Percentiles rank a stretch among this genome's conserved stretches.
These are phyloP conservation scores for Cephaloascus albidus DNA, from an alignment of 805 yeast species.

Conservation along the genomic window DNA sequence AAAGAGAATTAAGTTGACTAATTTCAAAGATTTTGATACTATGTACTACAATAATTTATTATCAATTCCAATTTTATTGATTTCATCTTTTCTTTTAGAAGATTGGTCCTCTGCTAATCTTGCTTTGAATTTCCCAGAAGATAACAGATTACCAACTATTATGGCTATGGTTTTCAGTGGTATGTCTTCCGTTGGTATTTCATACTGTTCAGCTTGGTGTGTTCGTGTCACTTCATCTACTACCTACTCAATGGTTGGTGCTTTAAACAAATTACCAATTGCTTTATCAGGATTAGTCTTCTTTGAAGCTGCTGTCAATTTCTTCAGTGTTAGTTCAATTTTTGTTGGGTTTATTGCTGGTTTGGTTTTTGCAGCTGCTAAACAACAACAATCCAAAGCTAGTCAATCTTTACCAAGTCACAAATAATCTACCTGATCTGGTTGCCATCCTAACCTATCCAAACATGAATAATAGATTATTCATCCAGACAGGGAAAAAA, in stretches of 20 bases:
- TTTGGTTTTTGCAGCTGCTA: conserved; percentile 90
- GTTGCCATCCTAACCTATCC: too few relatives aligned
- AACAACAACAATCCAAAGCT: conserved; percentile 56
- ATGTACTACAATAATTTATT: conserved; percentile 96
- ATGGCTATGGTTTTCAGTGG: conserved; percentile 88
- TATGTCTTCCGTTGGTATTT: conserved; percentile 90
- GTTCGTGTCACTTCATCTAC: conserved; percentile 98
- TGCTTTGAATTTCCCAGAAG: conserved; percentile 68
- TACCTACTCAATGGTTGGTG: conserved; percentile 99
- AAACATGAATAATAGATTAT: too few relatives aligned
- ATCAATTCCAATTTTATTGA: conserved; percentile 80
- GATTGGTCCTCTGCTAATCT: conserved; percentile 88
- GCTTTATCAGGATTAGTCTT: conserved; percentile 91
- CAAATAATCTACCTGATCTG: too few relatives aligned
- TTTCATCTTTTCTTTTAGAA: conserved; percentile 71
- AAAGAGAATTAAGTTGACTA: conserved; percentile 94
- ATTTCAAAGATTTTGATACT: conserved; percentile 94
- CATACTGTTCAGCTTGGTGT: conserved; percentile 99
- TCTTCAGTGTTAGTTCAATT: conserved; percentile 84
- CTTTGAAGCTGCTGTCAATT: conserved; percentile 92
- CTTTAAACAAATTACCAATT: conserved; percentile 94
- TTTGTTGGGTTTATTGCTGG: conserved; percentile 94
- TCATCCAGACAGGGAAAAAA: too few relatives aligned
- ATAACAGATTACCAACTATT: conserved; percentile 56
- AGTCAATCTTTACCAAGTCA: neutral